Evolutionary conservation across 2,329 filamentous ascomycete genomes (phyloP).

Genomic region (Amauroascus niger): DNA sequence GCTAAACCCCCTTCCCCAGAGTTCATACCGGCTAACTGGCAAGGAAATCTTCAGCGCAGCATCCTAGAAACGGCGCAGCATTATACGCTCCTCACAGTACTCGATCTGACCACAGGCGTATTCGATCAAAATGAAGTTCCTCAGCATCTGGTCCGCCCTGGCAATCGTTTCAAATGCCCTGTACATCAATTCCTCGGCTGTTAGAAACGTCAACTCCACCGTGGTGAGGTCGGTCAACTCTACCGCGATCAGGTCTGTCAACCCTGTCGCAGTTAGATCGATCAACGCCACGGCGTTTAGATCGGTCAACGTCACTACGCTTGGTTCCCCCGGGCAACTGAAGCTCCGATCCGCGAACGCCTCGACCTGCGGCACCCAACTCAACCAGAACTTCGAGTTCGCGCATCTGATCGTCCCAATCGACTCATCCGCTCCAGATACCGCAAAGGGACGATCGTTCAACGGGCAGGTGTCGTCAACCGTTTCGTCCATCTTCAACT

Average conservation of each 20-base stretch:
- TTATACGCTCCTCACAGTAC: not conserved
- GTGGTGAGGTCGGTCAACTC: too few species aligned
- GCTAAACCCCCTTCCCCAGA: too few species aligned
- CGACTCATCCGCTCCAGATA: conserved; percentile 45
- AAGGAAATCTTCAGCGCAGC: not conserved
- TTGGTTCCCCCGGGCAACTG: conserved; percentile 2
- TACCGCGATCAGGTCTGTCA: too few species aligned
- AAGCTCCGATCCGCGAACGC: not conserved
- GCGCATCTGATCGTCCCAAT: conserved; percentile 56
- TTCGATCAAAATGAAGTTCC: conserved; percentile 14
- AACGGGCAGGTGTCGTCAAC: conserved; percentile 47
- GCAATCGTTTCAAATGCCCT: conserved; percentile 11
- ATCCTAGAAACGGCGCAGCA: not conserved
- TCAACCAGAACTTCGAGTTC: conserved; percentile 44
- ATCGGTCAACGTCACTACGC: too few species aligned
- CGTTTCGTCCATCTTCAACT: conserved; percentile 57
- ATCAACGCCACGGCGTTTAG: too few species aligned
- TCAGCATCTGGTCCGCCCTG: conserved; percentile 10
- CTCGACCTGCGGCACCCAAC: conserved; percentile 36
- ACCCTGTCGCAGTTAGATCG: too few species aligned
- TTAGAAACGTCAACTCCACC: not conserved
- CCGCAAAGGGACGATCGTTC: conserved; percentile 45
- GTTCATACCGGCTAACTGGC: too few species aligned
- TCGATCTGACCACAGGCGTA: not conserved
- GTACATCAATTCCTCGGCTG: conserved; percentile 5